Percentiles rank a stretch among this genome's conserved stretches.
These are phyloP conservation scores for Meredithiella fracta DNA, from an alignment of 2,329 filamentous ascomycete species.

Conservation along the genomic window DNA sequence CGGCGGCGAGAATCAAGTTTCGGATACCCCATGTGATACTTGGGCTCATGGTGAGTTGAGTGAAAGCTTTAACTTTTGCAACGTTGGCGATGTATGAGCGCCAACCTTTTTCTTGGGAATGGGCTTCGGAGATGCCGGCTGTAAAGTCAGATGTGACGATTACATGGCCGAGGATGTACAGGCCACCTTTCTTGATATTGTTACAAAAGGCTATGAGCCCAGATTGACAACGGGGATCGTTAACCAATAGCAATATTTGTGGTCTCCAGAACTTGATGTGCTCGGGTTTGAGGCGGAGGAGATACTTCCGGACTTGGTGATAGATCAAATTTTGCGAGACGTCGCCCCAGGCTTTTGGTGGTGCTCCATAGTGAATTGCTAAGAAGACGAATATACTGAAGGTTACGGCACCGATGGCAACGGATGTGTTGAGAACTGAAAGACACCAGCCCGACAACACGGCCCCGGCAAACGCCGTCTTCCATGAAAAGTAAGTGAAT, in stretches of 20 bases:
- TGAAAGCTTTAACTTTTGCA: constrained; percentile 74
- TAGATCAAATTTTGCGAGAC: constrained; percentile 83
- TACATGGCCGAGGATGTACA: constrained; percentile 77
- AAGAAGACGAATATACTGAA: constrained; percentile 63
- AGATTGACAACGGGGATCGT: constrained; percentile 65
- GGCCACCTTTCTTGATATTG: constrained; percentile 69
- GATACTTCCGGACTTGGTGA: constrained; percentile 68
- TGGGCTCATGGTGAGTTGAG: constrained; percentile 72
- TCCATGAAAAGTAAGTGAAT: constrained; percentile 79
- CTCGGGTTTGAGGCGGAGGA: constrained; percentile 67
- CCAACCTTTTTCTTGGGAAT: constrained; percentile 67
- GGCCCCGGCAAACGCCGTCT: constrained; percentile 60
- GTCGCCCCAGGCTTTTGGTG: constrained; percentile 79
- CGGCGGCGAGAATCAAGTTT: constrained; percentile 67
- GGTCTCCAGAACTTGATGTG: constrained; percentile 91
- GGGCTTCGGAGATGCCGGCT: constrained; percentile 48
- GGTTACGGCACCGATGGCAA: constrained; percentile 58
- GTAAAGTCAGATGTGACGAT: constrained; percentile 75
- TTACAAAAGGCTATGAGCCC: constrained; percentile 84
- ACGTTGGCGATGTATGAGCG: constrained; percentile 70
- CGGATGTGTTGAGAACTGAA: constrained; percentile 78
- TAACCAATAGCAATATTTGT: constrained; percentile 70
- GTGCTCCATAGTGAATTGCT: constrained; percentile 69
- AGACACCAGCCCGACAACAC: constrained; percentile 65
- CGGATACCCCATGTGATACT: constrained; percentile 70